phyloP scores from a whole-genome alignment of 352 stramenopile species.

The Phytopythium oedochilum region DNA sequence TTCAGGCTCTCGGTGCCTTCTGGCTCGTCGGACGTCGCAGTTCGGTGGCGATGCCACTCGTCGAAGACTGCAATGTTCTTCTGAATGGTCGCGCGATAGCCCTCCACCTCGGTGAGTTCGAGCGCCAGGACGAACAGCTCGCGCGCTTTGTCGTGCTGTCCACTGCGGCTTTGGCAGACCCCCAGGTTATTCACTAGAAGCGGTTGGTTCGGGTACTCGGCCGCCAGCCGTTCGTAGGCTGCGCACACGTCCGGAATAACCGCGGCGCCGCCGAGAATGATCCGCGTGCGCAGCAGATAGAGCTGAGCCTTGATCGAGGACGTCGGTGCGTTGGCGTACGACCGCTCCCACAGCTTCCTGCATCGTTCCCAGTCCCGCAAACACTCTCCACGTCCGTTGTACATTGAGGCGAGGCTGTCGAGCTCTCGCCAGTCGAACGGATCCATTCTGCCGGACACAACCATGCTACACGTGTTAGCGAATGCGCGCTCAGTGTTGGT shows the following conservation, averaged over 20 bases:
- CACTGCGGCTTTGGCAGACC: neutral
- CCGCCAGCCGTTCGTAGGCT: slow-evolving; percentile 7
- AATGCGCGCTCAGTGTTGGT: neutral
- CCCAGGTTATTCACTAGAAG: slow-evolving; percentile 2
- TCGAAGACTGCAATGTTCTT: neutral
- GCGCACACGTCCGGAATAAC: slow-evolving; percentile 8
- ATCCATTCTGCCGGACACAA: slow-evolving; percentile 24
- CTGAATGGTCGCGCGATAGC: neutral
- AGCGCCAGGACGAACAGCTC: neutral
- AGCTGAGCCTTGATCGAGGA: slow-evolving; percentile 25
- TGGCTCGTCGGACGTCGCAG: neutral
- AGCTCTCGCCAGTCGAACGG: slow-evolving; percentile 52
- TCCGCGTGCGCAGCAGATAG: slow-evolving; percentile 13
- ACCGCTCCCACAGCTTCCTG: slow-evolving; percentile 12
- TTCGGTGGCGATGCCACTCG: neutral
- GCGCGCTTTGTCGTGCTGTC: neutral
- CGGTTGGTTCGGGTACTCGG: neutral
- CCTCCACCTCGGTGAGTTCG: neutral
- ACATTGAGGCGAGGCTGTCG: slow-evolving; percentile 18
- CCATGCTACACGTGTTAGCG: neutral
- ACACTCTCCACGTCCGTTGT: slow-evolving; percentile 7
- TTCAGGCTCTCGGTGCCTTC: neutral
- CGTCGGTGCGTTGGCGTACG: slow-evolving; percentile 18
- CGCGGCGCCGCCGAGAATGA: slow-evolving; percentile 8
- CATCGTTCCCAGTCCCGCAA: slow-evolving; percentile 10